Evolutionary conservation across 768 basidiomycete genomes (phyloP), one percentile per base, ranked within the genome.

Genomic region (Piloderma croceum): DNA sequence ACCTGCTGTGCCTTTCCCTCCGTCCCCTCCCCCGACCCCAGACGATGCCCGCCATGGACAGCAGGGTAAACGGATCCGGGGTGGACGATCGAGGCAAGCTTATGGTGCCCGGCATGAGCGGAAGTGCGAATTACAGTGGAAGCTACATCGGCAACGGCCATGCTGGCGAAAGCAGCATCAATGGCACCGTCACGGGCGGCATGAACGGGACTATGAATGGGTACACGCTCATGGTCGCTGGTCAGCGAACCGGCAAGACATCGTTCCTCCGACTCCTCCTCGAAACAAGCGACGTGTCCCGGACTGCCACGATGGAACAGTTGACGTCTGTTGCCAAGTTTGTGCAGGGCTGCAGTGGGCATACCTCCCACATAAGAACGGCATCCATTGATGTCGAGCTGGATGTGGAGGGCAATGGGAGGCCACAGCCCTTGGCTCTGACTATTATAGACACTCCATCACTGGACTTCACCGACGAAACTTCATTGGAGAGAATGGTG

Each of bases 231-330:
- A 82, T 90, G 68, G 85, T 87, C 56, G 87, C 86, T 43, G 87
- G 87, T 38, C 79, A 77, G 58, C 71, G 81, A 65, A 81, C 68
- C 73, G 79, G 85, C 64, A 91, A 91, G 74, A 88, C 87, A 18
- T 82, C 85, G 45, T 85, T 91, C 56, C 81, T 90, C 56, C 79
- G 86, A 42, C 83, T 90, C 54, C 72, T 91, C 49, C 76, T 90
- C 61, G 86, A 89, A 69, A 87, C 89, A 48, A 75, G 75, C 68
- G 68, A 75, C 57, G 69, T 90, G 54, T 74, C 84, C 11, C 65
- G 72, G 29, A 58, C 68, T 17, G 74, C 78, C 39, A 69, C 76
- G 35, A 80, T 78, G 56, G 85, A 86, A 55, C 86, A 90, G 69
- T 77, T 86, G 49, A 75, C 77, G 38, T 79, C 79, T 56, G 79